Evolutionary conservation across 1,284 basidiomycete genomes (phyloP), one percentile per base, ranked within the genome.

Genomic region (Ganoderma meredithae): DNA sequence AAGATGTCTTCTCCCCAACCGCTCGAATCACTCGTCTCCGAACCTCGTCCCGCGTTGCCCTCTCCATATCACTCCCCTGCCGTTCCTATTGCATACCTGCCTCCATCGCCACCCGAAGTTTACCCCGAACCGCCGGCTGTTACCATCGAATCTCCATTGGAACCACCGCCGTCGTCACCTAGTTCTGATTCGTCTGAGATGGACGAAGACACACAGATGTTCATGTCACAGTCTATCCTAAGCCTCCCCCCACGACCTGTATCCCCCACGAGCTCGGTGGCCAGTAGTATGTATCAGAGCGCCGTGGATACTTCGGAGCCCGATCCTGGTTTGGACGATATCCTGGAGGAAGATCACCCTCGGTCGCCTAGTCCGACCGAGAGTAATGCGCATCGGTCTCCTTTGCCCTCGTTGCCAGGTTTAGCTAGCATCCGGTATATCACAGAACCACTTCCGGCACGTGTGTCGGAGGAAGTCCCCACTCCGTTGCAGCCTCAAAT

Each of bases 141-240:
- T 25, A 63, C 39, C 4, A 22, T 56, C 53, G 62, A 62, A 39
- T 40, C 68, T 41, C 59, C 62, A 31, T 65, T 63, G 61, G 69
- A 40, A 56, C 77, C 78, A 39, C 69, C 33, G 56, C 78, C 79
- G 39, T 76, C 78, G 47, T 75, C 79, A 56, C 62, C 77, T 9
- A 70, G 71, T 13, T 81, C 83, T 19, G 82, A 83, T 62, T 85
- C 85, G 8, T 80, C 77, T 27, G 77, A 83, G 63, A 69, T 91
- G 58, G 91, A 93, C 69, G 91, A 93, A 73, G 88, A 90, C 52
- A 83, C 85, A 1, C 86, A 87, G 58, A 79, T 87, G 76, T 79
- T 85, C 65, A 94, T 94, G 92, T 90, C 91, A 4, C 92, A 93
- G 74, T 94, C 92, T 6, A 81, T 94, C 58, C 88, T 85, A 7